Percentiles rank a stretch among this genome's conserved stretches.
Conservation (phyloP, 78 protist genomes). For the Chrysochromulina tobinii region DNA sequence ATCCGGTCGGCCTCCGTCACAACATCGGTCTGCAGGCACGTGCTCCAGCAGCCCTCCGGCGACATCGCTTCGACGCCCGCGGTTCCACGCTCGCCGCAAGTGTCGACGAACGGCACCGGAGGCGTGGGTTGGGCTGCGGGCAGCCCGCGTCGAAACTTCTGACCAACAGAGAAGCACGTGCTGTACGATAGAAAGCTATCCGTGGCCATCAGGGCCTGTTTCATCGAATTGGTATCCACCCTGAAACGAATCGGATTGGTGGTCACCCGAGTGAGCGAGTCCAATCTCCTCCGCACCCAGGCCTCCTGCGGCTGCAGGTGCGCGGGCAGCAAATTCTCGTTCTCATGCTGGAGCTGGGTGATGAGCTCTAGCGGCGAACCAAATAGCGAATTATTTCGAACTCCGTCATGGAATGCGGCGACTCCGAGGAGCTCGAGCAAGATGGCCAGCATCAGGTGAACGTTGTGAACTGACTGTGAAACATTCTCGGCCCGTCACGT, state of each 20-base stretch:
- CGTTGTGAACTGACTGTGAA: too few relatives aligned
- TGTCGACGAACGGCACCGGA: too few relatives aligned
- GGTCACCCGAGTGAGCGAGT: not conserved
- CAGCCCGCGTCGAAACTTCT: not conserved
- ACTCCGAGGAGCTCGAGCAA: too few relatives aligned
- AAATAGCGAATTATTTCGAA: too few relatives aligned
- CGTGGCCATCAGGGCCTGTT: not conserved
- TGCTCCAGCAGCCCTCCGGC: not conserved
- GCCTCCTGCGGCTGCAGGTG: too few relatives aligned
- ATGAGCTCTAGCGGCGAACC: too few relatives aligned
- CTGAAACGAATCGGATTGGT: not conserved
- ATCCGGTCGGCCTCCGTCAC: not conserved
- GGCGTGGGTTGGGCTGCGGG: not conserved
- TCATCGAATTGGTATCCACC: not conserved
- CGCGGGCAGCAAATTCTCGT: too few relatives aligned
- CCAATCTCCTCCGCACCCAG: too few relatives aligned
- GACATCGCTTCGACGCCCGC: not conserved
- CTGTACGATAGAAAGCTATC: not conserved
- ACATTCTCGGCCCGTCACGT: too few relatives aligned
- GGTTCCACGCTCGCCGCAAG: not conserved
- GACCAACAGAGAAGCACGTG: not conserved
- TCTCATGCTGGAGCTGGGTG: too few relatives aligned
- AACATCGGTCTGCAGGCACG: not conserved
- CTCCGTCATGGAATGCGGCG: too few relatives aligned
- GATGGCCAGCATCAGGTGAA: too few relatives aligned